Evolutionary conservation across 768 basidiomycete genomes (phyloP), one percentile per base, ranked within the genome.

Genomic region (Grammothele lineata): DNA sequence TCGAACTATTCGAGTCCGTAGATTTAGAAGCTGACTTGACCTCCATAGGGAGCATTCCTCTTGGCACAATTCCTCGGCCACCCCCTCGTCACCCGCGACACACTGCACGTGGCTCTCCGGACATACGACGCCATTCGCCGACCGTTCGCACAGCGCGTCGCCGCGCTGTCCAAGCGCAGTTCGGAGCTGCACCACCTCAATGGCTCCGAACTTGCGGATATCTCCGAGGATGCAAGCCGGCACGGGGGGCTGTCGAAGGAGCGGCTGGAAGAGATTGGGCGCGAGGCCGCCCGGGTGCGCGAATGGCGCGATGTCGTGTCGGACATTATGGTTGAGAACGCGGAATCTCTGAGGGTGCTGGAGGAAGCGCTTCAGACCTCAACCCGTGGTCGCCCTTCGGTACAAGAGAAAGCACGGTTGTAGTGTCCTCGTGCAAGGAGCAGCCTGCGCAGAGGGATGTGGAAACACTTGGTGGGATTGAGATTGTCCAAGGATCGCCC

Each of bases 81-180:
- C 38, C 48, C 52, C 0, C 26, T 36, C 0, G 58, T 64, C 7
- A 54, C 57, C 21, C 38, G 8, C 2, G 45, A 40, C 4, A 66
- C 62, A 18, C 48, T 70, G 0, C 7, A 33, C 0, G 34, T 55
- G 2, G 63, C 62, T 8, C 51, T 71, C 17, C 51, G 57, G 21
- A 53, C 43, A 9, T 71, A 70, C 43, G 61, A 70, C 45, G 34
- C 51, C 8, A 47, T 62, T 12, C 63, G 68, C 15, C 56, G 62
- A 9, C 64, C 68, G 15, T 57, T 62, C 24, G 55, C 59, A 2
- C 61, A 67, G 30, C 8, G 11, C 10, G 40, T 69, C 26, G 49
- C 55, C 12, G 38, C 36, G 18, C 40, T 17, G 5, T 43, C 47
- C 17, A 15, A 14, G 12, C 22, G 46, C 25, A 37, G 47, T 0